A percentile compares a stretch with the other conserved stretches of the same genome.
These are phyloP conservation scores for Chaetomidium leptoderma DNA, from an alignment of 495 filamentous ascomycete species.

Conservation along the genomic window DNA sequence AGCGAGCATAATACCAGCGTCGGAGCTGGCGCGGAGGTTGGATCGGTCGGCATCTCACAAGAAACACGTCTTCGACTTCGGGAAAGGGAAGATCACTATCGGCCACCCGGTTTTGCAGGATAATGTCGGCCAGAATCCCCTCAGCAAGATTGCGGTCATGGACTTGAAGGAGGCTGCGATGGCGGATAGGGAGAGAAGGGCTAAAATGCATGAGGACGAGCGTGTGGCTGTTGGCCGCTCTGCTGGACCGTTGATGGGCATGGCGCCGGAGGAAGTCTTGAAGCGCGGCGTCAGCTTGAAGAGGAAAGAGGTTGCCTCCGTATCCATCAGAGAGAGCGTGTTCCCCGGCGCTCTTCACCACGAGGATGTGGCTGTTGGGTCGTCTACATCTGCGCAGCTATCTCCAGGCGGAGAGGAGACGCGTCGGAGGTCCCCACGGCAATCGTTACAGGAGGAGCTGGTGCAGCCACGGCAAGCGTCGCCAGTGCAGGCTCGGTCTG, in stretches of 20 bases:
- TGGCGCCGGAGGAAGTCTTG: conserved; percentile 29
- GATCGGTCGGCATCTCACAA: conserved; percentile 30
- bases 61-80: conserved; percentile 28
- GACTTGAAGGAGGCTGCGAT: conserved; percentile 45
- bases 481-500: not conserved
- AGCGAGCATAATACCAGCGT: not conserved
- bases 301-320: conserved; percentile 41
- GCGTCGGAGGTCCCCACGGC: conserved; percentile 41
- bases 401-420: conserved; percentile 44
- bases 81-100: conserved; percentile 41
- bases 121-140: conserved; percentile 34
- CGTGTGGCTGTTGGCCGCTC: conserved; percentile 35
- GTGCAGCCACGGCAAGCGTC: not conserved
- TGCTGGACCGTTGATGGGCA: conserved; percentile 34
- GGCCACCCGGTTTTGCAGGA: conserved; percentile 47
- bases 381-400: conserved; percentile 38
- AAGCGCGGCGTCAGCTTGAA: conserved; percentile 39
- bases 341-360: conserved; percentile 18
- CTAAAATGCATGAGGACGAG: conserved; percentile 31
- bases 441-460: conserved; percentile 14
- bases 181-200: conserved; percentile 46
- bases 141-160: conserved; percentile 45
- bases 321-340: conserved; percentile 17
- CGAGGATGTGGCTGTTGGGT: conserved; percentile 8
- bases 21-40: conserved; percentile 15